phyloP scores from a whole-genome alignment of 768 basidiomycete species.

The Hypsizygus marmoreus region DNA sequence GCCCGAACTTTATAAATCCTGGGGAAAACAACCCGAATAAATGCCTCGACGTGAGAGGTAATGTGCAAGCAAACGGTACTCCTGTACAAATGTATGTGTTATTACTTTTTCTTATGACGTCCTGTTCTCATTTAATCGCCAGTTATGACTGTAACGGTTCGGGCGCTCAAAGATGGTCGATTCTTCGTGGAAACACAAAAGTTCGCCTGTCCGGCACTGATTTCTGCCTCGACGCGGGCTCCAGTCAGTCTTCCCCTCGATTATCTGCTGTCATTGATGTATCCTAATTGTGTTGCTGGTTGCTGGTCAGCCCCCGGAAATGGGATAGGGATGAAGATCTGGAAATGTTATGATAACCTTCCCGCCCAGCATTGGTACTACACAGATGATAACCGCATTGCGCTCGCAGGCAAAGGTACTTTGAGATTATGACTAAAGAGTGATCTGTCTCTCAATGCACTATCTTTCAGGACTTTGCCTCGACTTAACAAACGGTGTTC shows the following conservation, averaged over 20 bases:
- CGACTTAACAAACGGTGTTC: background rate
- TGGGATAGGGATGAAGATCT: background rate
- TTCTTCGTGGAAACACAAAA: conserved; percentile 26
- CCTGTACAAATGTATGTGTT: conserved; percentile 3
- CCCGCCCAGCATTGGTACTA: conserved; percentile 1
- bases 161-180: conserved; percentile 30
- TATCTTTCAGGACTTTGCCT: background rate
- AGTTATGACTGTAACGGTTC: conserved; percentile 38
- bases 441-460: no score
- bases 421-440: background rate
- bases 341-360: background rate
- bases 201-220: conserved; percentile 29
- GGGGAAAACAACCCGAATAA: background rate
- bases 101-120: no score
- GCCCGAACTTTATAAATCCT: background rate
- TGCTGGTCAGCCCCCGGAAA: conserved; percentile 1
- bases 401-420: background rate
- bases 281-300: no score
- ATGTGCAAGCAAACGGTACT: background rate
- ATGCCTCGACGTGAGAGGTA: background rate
- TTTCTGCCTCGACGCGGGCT: no score
- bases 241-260: no score
- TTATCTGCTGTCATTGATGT: no score
- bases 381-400: conserved; percentile 1
- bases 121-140: no score